Evolutionary conservation across 768 basidiomycete species (phyloP), one percentile per base, ranked within the genome.

Genomic region (Xerocomellus dryophilus): DNA sequence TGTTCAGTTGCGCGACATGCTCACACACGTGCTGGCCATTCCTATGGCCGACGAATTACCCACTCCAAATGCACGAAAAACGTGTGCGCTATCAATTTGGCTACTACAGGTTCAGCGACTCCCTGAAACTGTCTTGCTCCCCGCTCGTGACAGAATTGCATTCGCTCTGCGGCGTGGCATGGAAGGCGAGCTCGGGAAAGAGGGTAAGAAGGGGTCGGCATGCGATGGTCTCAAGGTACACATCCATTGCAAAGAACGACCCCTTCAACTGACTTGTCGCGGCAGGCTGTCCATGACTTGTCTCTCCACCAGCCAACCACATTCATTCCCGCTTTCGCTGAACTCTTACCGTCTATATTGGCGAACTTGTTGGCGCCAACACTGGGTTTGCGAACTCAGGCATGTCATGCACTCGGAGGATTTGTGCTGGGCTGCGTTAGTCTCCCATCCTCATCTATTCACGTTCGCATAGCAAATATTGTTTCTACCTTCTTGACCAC

Each of bases 21-120:
- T 93, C 32, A 80, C 82, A 2, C 77, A 78, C 11, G 75, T 88
- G 9, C 73, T 93, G 9, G 81, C 85, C 7, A 90, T 93, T 55
- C 90, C 90, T 3, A 73, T 90, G 20, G 80, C 86, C 0, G 73
- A 78, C 5, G 74, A 79, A 25, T 70, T 93, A 0, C 91, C 90
- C 3, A 91, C 90, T 6, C 87, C 87, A 6, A 92, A 92, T 64
- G 81, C 88, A 11, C 82, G 91, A n/a, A 93, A 93, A 67, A 93
- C 91, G 1, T 90, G 81, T 53, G 88, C 88, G 2, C 70, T 93
- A 23, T 79, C 85, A 2, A 87, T 92, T 21, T 86, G 83, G 82
- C 73, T 90, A 6, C 61, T 93, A 21, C 88, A 90, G 62, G 73
- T 73, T 2, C 88, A 89, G 58, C 82, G 86, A 7, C 76, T 93